phyloP scores from a whole-genome alignment of 2,329 filamentous ascomycete species.

The Neofusicoccum cordaticola region DNA sequence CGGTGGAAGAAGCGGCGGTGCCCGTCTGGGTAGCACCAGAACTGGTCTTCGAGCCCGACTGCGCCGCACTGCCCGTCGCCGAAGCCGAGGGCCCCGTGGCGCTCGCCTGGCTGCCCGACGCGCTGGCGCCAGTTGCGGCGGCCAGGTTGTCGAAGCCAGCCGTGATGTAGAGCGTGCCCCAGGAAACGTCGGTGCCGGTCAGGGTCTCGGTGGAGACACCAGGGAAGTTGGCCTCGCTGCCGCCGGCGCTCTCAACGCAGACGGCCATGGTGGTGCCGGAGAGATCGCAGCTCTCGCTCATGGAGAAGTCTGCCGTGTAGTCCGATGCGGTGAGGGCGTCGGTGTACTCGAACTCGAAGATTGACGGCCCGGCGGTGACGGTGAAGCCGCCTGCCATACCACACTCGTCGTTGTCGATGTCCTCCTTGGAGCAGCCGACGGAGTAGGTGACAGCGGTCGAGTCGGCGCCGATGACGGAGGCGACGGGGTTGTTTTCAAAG shows the following conservation, averaged over 20 bases:
- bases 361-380: not conserved
- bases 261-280: conserved; percentile 18
- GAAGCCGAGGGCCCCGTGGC: not conserved
- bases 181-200: conserved; percentile 13
- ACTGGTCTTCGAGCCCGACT: conserved; percentile 3
- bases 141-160: conserved; percentile 19
- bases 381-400: conserved; percentile 1
- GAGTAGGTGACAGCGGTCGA: conserved; percentile 18
- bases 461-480: conserved; percentile 9
- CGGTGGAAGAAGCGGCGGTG: not conserved
- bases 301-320: conserved; percentile 21
- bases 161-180: conserved; percentile 18
- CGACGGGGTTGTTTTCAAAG: not conserved
- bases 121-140: not conserved
- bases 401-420: conserved; percentile 18
- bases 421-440: conserved; percentile 19
- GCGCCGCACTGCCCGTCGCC: not conserved
- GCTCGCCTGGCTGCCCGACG: not conserved
- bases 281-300: conserved; percentile 24
- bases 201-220: conserved; percentile 23
- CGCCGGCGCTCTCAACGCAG: conserved; percentile 26
- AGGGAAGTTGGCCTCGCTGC: conserved; percentile 27
- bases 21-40: not conserved
- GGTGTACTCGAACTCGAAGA: conserved; percentile 1
- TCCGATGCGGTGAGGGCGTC: conserved; percentile 11